A percentile compares a stretch with the other conserved stretches of the same genome.
Conservation (phyloP, 2,329 filamentous ascomycete genomes). For the Colletotrichum sp. region DNA sequence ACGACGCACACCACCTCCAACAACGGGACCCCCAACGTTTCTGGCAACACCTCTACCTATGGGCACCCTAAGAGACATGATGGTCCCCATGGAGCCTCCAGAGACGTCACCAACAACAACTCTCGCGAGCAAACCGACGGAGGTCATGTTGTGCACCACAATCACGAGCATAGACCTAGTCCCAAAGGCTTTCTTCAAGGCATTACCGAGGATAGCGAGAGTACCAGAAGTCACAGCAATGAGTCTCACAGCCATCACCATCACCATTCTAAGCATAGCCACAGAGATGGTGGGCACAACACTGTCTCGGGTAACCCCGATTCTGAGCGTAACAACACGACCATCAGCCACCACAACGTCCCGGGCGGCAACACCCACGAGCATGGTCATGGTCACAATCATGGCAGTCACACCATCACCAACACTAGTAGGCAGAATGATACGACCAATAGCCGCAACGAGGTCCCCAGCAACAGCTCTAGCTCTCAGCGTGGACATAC, state of each 20-base stretch:
- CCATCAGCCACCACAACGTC: neutral
- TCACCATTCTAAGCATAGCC: neutral
- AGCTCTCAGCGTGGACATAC: neutral
- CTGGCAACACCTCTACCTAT: neutral
- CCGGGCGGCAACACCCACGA: neutral
- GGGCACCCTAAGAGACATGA: neutral
- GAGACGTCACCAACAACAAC: neutral
- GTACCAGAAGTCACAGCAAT: neutral
- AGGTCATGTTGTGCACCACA: neutral
- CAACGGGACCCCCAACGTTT: neutral
- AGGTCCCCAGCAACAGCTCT: neutral
- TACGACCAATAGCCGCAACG: fast-evolving
- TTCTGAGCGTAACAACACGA: neutral
- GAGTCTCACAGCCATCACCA: neutral
- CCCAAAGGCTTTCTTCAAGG: neutral
- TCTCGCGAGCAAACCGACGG: neutral
- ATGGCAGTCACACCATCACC: neutral
- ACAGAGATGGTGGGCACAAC: neutral
- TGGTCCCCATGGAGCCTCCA: neutral
- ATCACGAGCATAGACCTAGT: neutral
- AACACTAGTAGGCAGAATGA: neutral
- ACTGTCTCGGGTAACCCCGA: neutral
- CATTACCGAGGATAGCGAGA: neutral
- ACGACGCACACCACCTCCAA: neutral
- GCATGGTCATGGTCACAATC: neutral